These are phyloP conservation scores for Lentinula guzmanii DNA, from an alignment of 768 basidiomycete genomes.

Conservation along the genomic window DNA sequence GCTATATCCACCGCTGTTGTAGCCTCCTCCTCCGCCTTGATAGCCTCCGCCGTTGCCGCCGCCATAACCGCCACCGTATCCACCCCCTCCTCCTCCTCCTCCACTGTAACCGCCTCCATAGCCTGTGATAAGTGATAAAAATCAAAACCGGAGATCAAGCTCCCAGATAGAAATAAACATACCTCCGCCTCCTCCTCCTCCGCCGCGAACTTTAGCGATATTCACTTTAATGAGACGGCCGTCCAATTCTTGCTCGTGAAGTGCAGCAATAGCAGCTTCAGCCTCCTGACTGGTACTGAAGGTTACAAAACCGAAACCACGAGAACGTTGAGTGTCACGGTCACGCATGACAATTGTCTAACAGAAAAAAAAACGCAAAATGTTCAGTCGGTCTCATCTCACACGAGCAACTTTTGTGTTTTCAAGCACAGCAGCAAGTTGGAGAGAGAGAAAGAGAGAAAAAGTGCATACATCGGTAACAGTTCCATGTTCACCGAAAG, in stretches of 20 bases:
- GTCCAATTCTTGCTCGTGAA: constrained; percentile 93
- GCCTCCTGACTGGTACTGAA: constrained; percentile 61
- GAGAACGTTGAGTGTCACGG: constrained; percentile 94
- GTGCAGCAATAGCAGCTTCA: constrained; percentile 60
- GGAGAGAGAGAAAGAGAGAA: constrained; percentile 14
- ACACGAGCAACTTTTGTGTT: constrained; percentile 16
- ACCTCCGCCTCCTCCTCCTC: constrained; percentile 48
- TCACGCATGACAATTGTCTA: constrained; percentile 98
- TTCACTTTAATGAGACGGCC: constrained; percentile 89
- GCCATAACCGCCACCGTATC: constrained; percentile 1
- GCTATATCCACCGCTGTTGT: not conserved
- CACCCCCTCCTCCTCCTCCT: constrained; percentile 16
- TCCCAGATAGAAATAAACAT: constrained; percentile 10
- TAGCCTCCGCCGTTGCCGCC: constrained; percentile 10
- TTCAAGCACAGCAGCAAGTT: constrained; percentile 8
- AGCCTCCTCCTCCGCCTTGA: constrained; percentile 16
- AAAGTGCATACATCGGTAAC: constrained; percentile 86
- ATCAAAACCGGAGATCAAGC: not conserved
- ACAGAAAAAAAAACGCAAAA: constrained; percentile 12
- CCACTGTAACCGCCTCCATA: constrained; percentile 12
- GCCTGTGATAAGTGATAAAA: not conserved
- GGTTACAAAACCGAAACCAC: constrained; percentile 96
- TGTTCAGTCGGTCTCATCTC: constrained; percentile 25
- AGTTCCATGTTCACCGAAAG: constrained; percentile 76
- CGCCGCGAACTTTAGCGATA: constrained; percentile 64